Percentiles rank a stretch among this genome's conserved stretches.
Conservation (phyloP, 768 basidiomycete species). For the Naganishia vishniacii region DNA sequence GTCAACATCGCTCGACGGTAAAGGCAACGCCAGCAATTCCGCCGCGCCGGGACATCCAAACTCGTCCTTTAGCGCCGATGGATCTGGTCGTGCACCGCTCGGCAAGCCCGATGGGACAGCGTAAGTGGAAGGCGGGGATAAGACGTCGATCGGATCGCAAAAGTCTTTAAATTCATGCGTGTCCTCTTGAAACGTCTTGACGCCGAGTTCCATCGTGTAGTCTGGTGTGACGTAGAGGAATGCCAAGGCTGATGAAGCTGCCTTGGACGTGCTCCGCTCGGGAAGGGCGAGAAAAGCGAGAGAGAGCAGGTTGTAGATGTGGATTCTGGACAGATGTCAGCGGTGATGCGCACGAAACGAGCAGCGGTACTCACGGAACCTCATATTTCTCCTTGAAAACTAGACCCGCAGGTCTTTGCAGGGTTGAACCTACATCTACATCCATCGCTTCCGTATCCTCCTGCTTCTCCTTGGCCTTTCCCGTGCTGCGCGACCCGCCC, state of each 20-base stretch:
- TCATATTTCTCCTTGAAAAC: conserved; percentile 17
- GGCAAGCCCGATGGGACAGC: conserved; percentile 2
- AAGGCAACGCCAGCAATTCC: conserved; percentile 35
- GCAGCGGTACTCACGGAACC: conserved; percentile 26
- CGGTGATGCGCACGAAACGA: conserved; percentile 18
- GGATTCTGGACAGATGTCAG: conserved; percentile 41
- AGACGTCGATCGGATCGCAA: conserved; percentile 32
- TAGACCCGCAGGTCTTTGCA: conserved; percentile 27
- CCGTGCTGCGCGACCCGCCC: conserved; percentile 36
- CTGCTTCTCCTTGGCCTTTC: conserved; percentile 38
- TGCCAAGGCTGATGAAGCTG: conserved; percentile 30
- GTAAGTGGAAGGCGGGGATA: conserved; percentile 28
- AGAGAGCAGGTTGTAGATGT: conserved; percentile 44
- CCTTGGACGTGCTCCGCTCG: conserved; percentile 20
- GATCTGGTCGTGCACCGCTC: conserved; percentile 16
- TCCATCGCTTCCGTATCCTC: conserved; percentile 30
- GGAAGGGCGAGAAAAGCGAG: conserved; percentile 36
- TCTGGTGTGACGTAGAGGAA: conserved; percentile 40
- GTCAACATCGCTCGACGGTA: not conserved
- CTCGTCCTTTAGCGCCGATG: conserved; percentile 26
- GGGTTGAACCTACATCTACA: conserved; percentile 38
- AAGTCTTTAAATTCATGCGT: conserved; percentile 37
- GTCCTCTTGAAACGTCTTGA: conserved; percentile 30
- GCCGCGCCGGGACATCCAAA: conserved; percentile 43
- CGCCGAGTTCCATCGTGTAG: conserved; percentile 34